A percentile compares a stretch with the other conserved stretches of the same genome.
Evolutionary conservation across 228 moss, liverwort and hornwort genomes (phyloP).

Genomic region (Sphagnum fallax): DNA sequence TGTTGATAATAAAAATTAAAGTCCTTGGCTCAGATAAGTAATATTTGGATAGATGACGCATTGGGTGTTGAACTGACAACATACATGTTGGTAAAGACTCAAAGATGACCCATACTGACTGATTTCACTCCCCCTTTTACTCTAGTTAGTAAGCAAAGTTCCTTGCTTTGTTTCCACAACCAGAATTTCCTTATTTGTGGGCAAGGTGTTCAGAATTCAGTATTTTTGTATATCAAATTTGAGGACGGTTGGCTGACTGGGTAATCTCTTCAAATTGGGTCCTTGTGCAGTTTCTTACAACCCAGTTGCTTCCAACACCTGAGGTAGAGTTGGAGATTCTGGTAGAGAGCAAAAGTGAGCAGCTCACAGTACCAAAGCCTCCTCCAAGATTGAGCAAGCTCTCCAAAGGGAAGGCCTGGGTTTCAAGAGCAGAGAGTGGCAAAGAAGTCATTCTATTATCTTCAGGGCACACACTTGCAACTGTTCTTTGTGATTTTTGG

Average conservation of each 20-base stretch:
- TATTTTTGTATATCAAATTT: background rate
- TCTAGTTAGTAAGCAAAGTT: too few species aligned
- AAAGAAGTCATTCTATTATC: constrained; percentile 52
- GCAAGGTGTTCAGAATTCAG: too few species aligned
- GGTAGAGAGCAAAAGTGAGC: constrained; percentile 54
- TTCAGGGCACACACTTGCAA: constrained; percentile 36
- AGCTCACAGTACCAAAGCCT: constrained; percentile 42
- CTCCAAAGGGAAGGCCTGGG: constrained; percentile 50
- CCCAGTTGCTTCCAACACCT: constrained; percentile 29
- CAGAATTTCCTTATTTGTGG: too few species aligned
- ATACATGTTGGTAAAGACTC: too few species aligned
- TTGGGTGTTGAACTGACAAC: too few species aligned
- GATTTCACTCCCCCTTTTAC: too few species aligned
- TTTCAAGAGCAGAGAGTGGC: constrained; percentile 48
- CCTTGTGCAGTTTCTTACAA: constrained; percentile 29
- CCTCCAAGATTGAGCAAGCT: constrained; percentile 51
- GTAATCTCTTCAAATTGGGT: constrained; percentile 1
- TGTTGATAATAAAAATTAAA: too few species aligned
- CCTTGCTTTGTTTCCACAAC: too few species aligned
- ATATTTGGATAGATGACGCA: too few species aligned
- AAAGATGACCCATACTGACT: too few species aligned
- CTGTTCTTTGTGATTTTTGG: constrained; percentile 40
- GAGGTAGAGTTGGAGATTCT: constrained; percentile 48
- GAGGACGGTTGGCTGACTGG: background rate
- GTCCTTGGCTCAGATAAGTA: too few species aligned